Conservation (phyloP, 495 filamentous ascomycete genomes). For the Staphylotrichum tortipilum region DNA sequence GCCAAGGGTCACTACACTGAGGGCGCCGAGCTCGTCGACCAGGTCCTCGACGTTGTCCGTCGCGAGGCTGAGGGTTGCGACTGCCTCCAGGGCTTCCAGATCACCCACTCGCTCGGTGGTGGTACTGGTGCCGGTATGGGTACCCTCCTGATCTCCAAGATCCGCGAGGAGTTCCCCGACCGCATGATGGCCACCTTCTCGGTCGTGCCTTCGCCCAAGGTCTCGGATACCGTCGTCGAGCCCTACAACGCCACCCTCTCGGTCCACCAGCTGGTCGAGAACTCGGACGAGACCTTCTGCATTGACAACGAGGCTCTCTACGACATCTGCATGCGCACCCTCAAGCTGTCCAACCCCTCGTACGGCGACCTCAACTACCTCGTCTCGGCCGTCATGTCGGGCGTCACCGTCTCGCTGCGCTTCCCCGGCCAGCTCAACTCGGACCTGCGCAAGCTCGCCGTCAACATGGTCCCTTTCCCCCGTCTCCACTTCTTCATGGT, state of each 20-base stretch:
- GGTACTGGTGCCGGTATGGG: conserved; percentile 99
- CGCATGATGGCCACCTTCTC: conserved; percentile 99
- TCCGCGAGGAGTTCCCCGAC: conserved; percentile 99
- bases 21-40: conserved; percentile 97
- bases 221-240: conserved; percentile 99
- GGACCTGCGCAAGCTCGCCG: conserved; percentile 97
- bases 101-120: conserved; percentile 99
- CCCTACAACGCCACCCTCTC: conserved; percentile 99
- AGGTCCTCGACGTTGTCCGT: conserved; percentile 96
- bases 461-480: conserved; percentile 99
- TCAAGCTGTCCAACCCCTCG: conserved; percentile 96
- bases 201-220: conserved; percentile 98
- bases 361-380: conserved; percentile 99
- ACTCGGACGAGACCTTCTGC: conserved; percentile 99
- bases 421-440: conserved; percentile 99
- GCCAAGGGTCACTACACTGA: conserved; percentile 99
- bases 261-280: conserved; percentile 98
- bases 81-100: conserved; percentile 99
- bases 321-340: conserved; percentile 99
- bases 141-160: conserved; percentile 99
- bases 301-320: conserved; percentile 99
- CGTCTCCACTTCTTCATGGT: conserved; percentile 99
- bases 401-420: conserved; percentile 95
- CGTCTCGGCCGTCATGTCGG: conserved; percentile 99
- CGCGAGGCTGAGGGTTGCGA: conserved; percentile 98